A percentile compares a stretch with the other conserved stretches of the same genome.
Evolutionary conservation across 116 monocot species (phyloP).

Genomic region (Phalaenopsis hybrid): DNA sequence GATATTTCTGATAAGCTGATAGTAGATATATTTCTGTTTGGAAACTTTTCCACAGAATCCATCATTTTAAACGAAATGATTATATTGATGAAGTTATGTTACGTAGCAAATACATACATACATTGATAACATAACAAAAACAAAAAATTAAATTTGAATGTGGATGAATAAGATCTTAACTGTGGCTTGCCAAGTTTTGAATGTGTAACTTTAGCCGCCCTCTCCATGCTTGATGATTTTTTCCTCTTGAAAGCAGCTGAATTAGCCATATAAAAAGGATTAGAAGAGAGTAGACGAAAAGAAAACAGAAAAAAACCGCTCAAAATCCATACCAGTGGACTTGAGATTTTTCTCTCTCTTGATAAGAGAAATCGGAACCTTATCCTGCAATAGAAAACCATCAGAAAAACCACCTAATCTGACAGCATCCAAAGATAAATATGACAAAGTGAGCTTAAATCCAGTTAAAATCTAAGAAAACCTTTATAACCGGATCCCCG

Average conservation of each 20-base stretch:
- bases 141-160: background rate
- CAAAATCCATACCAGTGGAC: constrained; percentile 32
- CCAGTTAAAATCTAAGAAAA: constrained; percentile 9
- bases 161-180: constrained; percentile 29
- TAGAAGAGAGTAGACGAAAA: background rate
- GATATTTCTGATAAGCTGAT: no score
- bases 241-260: constrained; percentile 68
- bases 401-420: background rate
- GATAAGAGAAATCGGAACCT: constrained; percentile 27
- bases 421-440: background rate
- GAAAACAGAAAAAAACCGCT: background rate
- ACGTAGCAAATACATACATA: background rate
- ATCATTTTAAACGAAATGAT: background rate
- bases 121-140: background rate
- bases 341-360: constrained; percentile 53
- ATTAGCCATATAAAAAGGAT: constrained; percentile 1
- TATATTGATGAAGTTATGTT: no score
- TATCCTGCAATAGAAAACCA: constrained; percentile 42
- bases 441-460: background rate
- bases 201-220: constrained; percentile 39
- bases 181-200: constrained; percentile 43
- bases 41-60: background rate
- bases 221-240: constrained; percentile 51
- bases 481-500: constrained; percentile 81
- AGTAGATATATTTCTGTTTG: background rate